Evolutionary conservation across 2,329 filamentous ascomycete species (phyloP).

Genomic region (Dactylellina sp.): DNA sequence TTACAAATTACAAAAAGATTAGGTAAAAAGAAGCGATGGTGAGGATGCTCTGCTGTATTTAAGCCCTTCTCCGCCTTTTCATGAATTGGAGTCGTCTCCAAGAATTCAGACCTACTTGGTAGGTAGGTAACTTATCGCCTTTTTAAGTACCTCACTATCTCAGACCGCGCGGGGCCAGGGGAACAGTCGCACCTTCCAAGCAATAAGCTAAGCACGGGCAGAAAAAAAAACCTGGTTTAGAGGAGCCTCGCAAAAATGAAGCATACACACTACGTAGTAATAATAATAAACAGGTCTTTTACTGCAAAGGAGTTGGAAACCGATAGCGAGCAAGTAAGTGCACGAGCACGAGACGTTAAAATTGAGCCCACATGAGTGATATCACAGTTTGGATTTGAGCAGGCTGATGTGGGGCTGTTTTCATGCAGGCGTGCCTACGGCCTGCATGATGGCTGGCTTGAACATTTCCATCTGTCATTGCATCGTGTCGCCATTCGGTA

Average conservation of each 20-base stretch:
- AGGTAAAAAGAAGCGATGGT: conserved; percentile 8
- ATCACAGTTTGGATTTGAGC: conserved; percentile 20
- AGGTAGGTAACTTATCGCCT: conserved; percentile 42
- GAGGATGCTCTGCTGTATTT: conserved; percentile 29
- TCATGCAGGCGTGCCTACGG: conserved; percentile 31
- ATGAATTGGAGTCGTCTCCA: conserved; percentile 19
- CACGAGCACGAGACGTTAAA: conserved; percentile 45
- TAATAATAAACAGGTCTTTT: conserved; percentile 5
- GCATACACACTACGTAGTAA: too few relatives aligned
- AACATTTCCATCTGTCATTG: conserved; percentile 30
- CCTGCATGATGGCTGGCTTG: conserved; percentile 24
- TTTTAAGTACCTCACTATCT: conserved; percentile 55
- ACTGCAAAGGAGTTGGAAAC: background rate
- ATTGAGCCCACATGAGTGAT: conserved; percentile 23
- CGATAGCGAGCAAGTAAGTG: background rate
- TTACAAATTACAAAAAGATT: background rate
- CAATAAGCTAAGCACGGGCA: conserved; percentile 17
- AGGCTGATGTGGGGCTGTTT: conserved; percentile 27
- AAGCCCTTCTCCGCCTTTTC: conserved; percentile 22
- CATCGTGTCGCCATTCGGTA: conserved; percentile 25
- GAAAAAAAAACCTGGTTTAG: conserved; percentile 47
- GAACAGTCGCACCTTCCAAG: conserved; percentile 47
- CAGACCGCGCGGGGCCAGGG: conserved; percentile 30
- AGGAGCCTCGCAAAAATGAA: background rate
- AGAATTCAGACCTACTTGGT: conserved; percentile 31